Percentiles rank a stretch among this genome's conserved stretches.
Conservation (phyloP, 192 early-diverging fungal species). For the Geranomyces variabilis region DNA sequence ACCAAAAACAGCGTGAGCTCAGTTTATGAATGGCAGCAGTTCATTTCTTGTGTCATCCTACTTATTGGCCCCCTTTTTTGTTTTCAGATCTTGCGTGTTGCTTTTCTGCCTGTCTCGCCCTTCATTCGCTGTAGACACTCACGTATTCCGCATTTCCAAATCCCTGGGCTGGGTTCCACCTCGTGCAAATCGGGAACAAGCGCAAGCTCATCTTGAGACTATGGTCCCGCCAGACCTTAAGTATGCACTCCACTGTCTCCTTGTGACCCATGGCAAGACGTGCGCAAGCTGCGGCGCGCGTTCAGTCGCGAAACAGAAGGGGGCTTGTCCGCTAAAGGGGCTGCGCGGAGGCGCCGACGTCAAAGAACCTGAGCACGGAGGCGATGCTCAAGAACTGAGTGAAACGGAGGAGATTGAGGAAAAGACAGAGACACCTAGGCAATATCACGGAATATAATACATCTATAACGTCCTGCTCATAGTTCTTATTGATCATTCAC, state of each 20-base stretch:
- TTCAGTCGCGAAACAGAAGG: background rate
- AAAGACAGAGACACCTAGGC: no score
- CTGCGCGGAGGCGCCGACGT: background rate
- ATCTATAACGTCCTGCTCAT: no score
- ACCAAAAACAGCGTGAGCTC: constrained; percentile 14
- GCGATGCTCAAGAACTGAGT: no score
- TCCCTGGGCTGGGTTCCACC: constrained; percentile 4
- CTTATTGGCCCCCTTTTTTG: background rate
- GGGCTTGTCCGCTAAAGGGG: background rate
- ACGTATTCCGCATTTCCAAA: constrained; percentile 10
- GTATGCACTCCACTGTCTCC: background rate
- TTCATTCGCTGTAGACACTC: constrained; percentile 16
- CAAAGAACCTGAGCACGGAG: no score
- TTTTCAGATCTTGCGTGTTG: constrained; percentile 5
- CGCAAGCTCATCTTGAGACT: constrained; percentile 14
- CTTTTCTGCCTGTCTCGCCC: constrained; percentile 9
- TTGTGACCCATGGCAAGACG: constrained; percentile 6
- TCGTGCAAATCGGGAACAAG: constrained; percentile 6
- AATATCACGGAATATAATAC: no score
- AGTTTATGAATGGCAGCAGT: background rate
- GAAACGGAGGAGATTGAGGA: no score
- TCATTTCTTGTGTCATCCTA: background rate
- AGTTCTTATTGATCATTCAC: no score
- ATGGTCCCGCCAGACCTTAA: background rate
- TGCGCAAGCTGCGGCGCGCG: background rate